Percentiles rank a stretch among this genome's conserved stretches.
These are phyloP conservation scores for Candida ortonii DNA, from an alignment of 805 yeast species.

Conservation along the genomic window DNA sequence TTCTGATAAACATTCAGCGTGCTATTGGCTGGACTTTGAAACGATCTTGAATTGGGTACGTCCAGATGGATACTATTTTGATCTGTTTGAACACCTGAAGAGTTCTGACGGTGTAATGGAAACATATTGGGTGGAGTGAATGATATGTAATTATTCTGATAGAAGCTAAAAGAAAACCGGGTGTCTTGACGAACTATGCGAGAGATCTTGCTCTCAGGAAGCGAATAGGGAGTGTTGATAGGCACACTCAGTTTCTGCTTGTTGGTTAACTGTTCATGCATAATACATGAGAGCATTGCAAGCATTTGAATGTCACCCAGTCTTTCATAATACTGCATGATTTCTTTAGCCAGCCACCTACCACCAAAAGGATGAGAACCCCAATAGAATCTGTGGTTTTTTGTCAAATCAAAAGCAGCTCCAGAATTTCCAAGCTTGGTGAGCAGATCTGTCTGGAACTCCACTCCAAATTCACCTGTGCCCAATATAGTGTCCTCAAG, in stretches of 20 bases:
- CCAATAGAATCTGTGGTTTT: conserved; percentile 54
- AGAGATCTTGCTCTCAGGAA: conserved; percentile 6
- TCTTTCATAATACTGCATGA: conserved; percentile 62
- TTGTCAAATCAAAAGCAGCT: conserved; percentile 12
- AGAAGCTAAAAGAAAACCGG: no score
- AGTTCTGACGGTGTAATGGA: conserved; percentile 1
- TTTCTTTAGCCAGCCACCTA: conserved; percentile 57
- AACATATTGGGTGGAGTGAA: no score
- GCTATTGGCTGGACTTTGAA: conserved; percentile 13
- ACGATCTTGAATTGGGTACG: conserved; percentile 13
- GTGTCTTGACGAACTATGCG: no score
- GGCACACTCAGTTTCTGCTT: conserved; percentile 36
- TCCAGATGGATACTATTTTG: no score
- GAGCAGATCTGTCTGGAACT: conserved; percentile 14
- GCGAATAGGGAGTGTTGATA: conserved; percentile 43
- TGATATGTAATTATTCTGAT: no score
- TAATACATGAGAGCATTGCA: conserved; percentile 79
- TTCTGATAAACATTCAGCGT: conserved; percentile 6
- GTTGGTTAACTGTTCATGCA: conserved; percentile 43
- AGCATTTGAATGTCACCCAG: conserved; percentile 79
- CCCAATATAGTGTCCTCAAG: conserved; percentile 16
- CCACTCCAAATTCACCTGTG: conserved; percentile 8
- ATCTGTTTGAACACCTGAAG: no score
- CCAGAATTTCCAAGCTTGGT: conserved; percentile 16
- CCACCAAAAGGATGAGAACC: conserved; percentile 78